Percentiles rank a stretch among this genome's conserved stretches.
phyloP scores from a whole-genome alignment of 2,329 filamentous ascomycete genomes.

The Exophiala calicioides region DNA sequence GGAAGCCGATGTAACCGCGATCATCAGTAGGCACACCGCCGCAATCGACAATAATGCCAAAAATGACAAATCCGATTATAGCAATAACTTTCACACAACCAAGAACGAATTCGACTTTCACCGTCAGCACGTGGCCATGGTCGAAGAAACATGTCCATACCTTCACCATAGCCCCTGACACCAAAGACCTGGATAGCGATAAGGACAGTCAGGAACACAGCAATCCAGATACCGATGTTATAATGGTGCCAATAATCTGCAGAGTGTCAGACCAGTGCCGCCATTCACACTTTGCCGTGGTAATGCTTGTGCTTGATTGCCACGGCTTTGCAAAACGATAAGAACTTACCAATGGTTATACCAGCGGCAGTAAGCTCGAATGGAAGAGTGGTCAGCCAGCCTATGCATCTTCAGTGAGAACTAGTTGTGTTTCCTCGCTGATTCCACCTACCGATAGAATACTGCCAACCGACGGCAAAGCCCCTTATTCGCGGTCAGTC shows the following conservation, averaged over 20 bases:
- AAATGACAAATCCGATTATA: conserved; percentile 82
- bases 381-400: conserved; percentile 75
- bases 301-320: too few relatives aligned
- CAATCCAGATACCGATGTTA: conserved; percentile 70
- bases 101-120: conserved; percentile 86
- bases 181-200: conserved; percentile 83
- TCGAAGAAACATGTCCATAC: conserved; percentile 2
- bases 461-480: conserved; percentile 95
- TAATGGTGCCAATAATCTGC: conserved; percentile 34
- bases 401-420: too few relatives aligned
- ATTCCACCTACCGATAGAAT: conserved; percentile 86
- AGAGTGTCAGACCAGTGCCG: conserved; percentile 1
- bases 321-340: too few relatives aligned
- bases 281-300: too few relatives aligned
- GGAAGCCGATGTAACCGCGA: conserved; percentile 74
- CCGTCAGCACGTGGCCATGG: too few relatives aligned
- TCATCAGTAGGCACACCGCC: conserved; percentile 67
- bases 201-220: conserved; percentile 75
- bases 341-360: conserved; percentile 37
- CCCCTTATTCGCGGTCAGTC: conserved; percentile 37
- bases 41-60: conserved; percentile 81
- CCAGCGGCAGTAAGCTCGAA: conserved; percentile 85
- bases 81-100: conserved; percentile 82
- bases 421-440: too few relatives aligned
- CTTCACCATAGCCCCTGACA: conserved; percentile 81